phyloP scores from a whole-genome alignment of 2,329 filamentous ascomycete species.

The Orbilia blumenaviensis region DNA sequence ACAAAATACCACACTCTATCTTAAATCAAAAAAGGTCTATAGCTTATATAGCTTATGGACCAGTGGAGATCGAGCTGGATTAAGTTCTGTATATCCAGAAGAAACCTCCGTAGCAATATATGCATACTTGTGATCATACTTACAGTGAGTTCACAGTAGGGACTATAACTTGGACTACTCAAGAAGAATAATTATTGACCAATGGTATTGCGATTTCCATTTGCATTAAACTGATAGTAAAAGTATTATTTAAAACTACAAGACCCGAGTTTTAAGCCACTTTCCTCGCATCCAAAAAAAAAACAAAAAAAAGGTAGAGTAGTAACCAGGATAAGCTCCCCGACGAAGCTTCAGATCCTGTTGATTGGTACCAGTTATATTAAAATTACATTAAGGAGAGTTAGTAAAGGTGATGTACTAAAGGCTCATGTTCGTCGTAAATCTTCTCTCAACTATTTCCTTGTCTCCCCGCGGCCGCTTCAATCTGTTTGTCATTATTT shows the following conservation, averaged over 20 bases:
- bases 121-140: no score
- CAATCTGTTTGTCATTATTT: background rate
- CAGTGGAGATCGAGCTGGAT: no score
- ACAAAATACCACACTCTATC: no score
- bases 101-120: no score
- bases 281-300: conserved; percentile 1
- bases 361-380: background rate
- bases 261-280: conserved; percentile 6
- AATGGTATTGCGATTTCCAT: background rate
- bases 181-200: background rate
- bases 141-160: background rate
- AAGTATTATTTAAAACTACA: conserved; percentile 7
- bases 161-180: no score
- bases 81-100: no score
- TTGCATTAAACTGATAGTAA: background rate
- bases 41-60: no score
- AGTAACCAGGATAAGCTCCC: background rate
- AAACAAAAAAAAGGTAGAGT: background rate
- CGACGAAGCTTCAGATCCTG: background rate
- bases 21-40: no score
- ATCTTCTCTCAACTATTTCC: no score
- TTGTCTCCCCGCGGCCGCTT: background rate
- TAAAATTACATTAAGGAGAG: conserved; percentile 17
- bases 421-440: background rate
- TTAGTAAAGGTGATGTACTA: background rate